Evolutionary conservation across 495 filamentous ascomycete genomes (phyloP), one percentile per base, ranked within the genome.

Genomic region (Neurospora africana): DNA sequence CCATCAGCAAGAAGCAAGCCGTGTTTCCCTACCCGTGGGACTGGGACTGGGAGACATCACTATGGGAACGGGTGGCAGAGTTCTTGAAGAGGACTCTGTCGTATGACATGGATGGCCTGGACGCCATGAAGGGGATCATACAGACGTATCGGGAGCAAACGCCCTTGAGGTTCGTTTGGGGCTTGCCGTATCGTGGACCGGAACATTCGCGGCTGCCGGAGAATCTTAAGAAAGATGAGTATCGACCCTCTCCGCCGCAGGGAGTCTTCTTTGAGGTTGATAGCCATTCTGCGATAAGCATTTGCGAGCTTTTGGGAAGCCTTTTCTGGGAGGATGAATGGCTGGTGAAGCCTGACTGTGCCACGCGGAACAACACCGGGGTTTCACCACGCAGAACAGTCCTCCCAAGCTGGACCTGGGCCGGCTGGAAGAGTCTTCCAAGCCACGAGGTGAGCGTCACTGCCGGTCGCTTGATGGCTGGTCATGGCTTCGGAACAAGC

Each of bases 321-420:
- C 23, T 43, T 2, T 27, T 69, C 21, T 72, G 35, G 53, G n/a
- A 13, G 33, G 71, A 21, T 39, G 71, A 35, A 47, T 47, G 41
- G 41, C 5, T 43, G 19, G 19, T 5, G 19, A 43, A 43, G 19
- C 41, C 17, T n/a, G 5, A 43, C 41, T 7, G 0, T n/a, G 19
- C 41, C 41, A 47, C n/a, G n/a, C n/a, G n/a, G n/a, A n/a, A n/a
- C n/a, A n/a, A n/a, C n/a, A n/a, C n/a, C n/a, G n/a, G n/a, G n/a
- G n/a, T n/a, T n/a, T n/a, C n/a, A n/a, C n/a, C n/a, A n/a, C n/a
- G n/a, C n/a, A n/a, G 44, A 47, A 10, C 37, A 9, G 61, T 5
- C 2, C 68, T 72, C 4, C 71, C 71, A 11, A 72, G 71, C 38
- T 72, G 71, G 71, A 27, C 61, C 3, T 72, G 71, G 71, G 17